phyloP scores from a whole-genome alignment of 345 rosid genomes.

The Brassica juncea region DNA sequence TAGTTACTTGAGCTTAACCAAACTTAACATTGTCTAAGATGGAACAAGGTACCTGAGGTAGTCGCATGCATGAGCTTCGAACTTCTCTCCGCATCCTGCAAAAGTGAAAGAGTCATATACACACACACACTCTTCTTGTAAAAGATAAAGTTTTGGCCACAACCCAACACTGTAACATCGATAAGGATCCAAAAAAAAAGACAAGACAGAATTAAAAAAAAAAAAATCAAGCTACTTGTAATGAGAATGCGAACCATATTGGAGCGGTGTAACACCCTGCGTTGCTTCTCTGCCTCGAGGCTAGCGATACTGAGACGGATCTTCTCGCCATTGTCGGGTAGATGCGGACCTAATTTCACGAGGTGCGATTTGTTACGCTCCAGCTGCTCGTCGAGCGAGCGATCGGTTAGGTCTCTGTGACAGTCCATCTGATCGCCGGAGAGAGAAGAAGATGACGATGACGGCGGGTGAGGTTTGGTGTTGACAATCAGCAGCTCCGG shows the following conservation, averaged over 20 bases:
- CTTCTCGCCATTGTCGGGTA: slow-evolving; percentile 63
- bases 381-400: slow-evolving; percentile 40
- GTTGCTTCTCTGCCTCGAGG: slow-evolving; percentile 54
- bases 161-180: background rate
- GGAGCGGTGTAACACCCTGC: slow-evolving; percentile 37
- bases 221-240: background rate
- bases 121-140: background rate
- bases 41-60: slow-evolving; percentile 32
- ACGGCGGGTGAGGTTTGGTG: slow-evolving; percentile 12
- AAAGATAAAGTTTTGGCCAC: background rate
- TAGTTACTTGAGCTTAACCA: slow-evolving; percentile 5
- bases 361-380: slow-evolving; percentile 27
- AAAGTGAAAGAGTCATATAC: slow-evolving; percentile 8
- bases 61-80: slow-evolving; percentile 34
- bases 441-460: slow-evolving; percentile 1
- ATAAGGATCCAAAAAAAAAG: background rate
- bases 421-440: slow-evolving; percentile 34
- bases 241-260: slow-evolving; percentile 39
- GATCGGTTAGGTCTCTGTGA: slow-evolving; percentile 41
- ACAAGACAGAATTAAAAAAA: background rate
- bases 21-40: background rate
- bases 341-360: background rate
- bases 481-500: slow-evolving; percentile 39
- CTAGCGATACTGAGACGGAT: slow-evolving; percentile 34
- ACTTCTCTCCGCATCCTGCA: slow-evolving; percentile 52